These are phyloP conservation scores for Mucor velutinosus DNA, from an alignment of 371 early-diverging fungal genomes.

Conservation along the genomic window DNA sequence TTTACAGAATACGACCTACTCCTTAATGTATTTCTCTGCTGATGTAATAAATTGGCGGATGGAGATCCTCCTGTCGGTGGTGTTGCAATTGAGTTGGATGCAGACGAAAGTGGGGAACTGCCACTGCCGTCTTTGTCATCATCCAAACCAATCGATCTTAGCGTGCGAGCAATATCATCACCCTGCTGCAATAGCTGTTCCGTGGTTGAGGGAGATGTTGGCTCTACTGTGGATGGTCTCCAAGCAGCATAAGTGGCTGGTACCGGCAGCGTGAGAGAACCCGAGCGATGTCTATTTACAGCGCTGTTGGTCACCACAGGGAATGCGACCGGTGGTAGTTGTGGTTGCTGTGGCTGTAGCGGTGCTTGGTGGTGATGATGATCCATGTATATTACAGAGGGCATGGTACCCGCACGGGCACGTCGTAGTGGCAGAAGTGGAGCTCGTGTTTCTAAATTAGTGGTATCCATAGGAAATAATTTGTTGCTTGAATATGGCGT, in stretches of 20 bases:
- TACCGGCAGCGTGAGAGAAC: slow-evolving; percentile 66
- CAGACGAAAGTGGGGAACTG: slow-evolving; percentile 23
- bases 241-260: slow-evolving; percentile 47
- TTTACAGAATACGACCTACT: slow-evolving; percentile 72
- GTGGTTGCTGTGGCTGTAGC: neutral
- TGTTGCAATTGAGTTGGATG: slow-evolving; percentile 25
- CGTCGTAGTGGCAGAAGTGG: slow-evolving; percentile 43
- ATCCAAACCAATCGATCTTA: slow-evolving; percentile 79
- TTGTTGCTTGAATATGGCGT: neutral
- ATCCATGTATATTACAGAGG: slow-evolving; percentile 55
- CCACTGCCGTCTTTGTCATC: slow-evolving; percentile 49
- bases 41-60: slow-evolving; percentile 6
- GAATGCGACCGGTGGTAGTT: neutral
- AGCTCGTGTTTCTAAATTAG: neutral
- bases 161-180: slow-evolving; percentile 68
- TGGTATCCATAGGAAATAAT: neutral
- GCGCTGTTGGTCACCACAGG: neutral
- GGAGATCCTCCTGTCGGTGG: slow-evolving; percentile 27
- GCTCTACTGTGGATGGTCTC: slow-evolving; percentile 36
- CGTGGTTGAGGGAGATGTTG: slow-evolving; percentile 47
- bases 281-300: slow-evolving; percentile 49
- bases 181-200: slow-evolving; percentile 52
- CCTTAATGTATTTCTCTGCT: slow-evolving; percentile 25
- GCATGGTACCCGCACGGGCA: slow-evolving; percentile 79
- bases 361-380: neutral